Base-by-base conservation (phyloP, 2,329 filamentous ascomycete genomes). In the Colletotrichum gloeosporioides region DNA sequence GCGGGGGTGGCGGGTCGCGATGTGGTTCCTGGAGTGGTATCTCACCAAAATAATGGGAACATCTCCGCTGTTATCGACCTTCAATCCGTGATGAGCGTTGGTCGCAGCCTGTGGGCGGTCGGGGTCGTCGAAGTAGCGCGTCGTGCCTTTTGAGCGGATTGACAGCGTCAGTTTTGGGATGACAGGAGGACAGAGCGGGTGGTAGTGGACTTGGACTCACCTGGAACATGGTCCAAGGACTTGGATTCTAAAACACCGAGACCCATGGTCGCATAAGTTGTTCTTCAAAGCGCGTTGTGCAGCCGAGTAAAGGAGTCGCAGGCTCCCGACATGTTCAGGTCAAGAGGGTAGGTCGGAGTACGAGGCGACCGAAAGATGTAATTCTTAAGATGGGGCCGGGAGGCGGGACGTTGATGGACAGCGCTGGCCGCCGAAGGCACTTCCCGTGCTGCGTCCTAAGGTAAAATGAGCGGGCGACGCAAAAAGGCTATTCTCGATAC, bases 31-130 rank as follows among this genome's bases (percentile, higher is more conserved):
- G 27, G 18, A 57, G 62, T 27, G 25, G 57, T 57, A 39, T 77
- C 84, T 79, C 82, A 98, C 94, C 36, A 98, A 91, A 79, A 98
- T 94, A 80, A 96, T 94, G 67, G 93, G 92, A 22, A 89, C 84
- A 22, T 89, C 87, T 39, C 94, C 93, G 77, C 89, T 93, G 69
- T 84, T 89, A 84, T 96, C 94, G 84, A 92, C 94, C 84, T 97
- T 98, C 79, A 97, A 85, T 76, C 87, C 87, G 16, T 84, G 80
- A 31, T 87, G 82, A 62, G 82, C 84, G 62, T 84, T 86, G 77
- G 80, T 78, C 62, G 84, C 84, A 67, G 83, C 82, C 79, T 89
- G 88, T 16, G 88, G 86, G 80, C 87, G 84, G 18, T 87, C 85
- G 2, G 89, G 88, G 75, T 92, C 90, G 79, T 94, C 91, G 77